A percentile compares a stretch with the other conserved stretches of the same genome.
phyloP scores from a whole-genome alignment of 2,329 filamentous ascomycete species.

The Corinectria fuckeliana region DNA sequence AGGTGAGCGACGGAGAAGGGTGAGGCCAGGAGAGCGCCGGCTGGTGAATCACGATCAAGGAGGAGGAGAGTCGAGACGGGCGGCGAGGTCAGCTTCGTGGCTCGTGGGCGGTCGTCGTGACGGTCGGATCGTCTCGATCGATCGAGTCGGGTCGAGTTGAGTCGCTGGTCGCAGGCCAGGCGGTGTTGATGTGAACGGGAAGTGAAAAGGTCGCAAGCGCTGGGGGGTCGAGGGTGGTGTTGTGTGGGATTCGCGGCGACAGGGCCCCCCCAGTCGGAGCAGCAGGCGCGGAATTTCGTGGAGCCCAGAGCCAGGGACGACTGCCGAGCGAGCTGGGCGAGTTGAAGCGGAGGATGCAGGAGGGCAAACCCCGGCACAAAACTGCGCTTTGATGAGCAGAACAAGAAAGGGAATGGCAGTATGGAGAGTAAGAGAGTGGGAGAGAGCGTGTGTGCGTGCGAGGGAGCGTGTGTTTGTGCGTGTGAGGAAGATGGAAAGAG shows the following conservation, averaged over 20 bases:
- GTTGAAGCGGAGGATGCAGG: constrained; percentile 21
- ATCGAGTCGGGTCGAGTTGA: constrained; percentile 15
- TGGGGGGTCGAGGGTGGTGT: constrained; percentile 37
- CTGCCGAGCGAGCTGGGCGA: constrained; percentile 38
- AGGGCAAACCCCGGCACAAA: constrained; percentile 23
- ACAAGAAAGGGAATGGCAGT: not conserved
- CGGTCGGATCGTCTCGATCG: constrained; percentile 15
- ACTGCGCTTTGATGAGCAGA: not conserved
- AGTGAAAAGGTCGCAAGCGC: constrained; percentile 40
- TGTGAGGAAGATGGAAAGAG: constrained; percentile 12
- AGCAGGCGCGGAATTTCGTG: constrained; percentile 33
- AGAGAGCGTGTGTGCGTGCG: constrained; percentile 1
- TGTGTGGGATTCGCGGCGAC: constrained; percentile 35
- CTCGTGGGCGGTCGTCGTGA: constrained; percentile 23
- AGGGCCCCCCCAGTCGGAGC: constrained; percentile 27
- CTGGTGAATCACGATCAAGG: constrained; percentile 32
- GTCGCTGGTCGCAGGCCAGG: constrained; percentile 31
- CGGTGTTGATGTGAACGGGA: constrained; percentile 37
- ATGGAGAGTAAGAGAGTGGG: not conserved
- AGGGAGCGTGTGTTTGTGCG: constrained; percentile 12
- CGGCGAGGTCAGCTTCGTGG: constrained; percentile 11
- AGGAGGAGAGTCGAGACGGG: constrained; percentile 9
- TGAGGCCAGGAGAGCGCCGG: constrained; percentile 6
- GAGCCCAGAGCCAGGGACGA: constrained; percentile 36
- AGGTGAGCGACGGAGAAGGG: constrained; percentile 11